Evolutionary conservation across 768 basidiomycete species (phyloP).

Genomic region (Rhodotorula diobovata): DNA sequence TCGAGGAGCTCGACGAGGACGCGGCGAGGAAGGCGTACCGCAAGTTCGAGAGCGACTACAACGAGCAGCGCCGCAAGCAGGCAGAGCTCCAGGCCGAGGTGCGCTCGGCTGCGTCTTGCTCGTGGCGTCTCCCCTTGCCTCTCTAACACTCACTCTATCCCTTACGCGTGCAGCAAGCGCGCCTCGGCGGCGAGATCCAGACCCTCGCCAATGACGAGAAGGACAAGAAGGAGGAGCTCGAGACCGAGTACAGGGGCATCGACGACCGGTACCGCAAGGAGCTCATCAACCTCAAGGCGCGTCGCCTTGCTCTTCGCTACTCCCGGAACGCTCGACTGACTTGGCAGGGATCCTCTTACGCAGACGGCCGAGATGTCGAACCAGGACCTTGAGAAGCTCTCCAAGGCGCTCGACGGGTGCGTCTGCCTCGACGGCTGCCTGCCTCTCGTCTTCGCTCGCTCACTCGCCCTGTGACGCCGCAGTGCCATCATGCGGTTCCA

Average conservation of each 20-base stretch:
- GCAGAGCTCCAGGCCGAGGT: constrained; percentile 67
- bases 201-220: constrained; percentile 65
- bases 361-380: constrained; percentile 98
- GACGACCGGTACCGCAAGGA: constrained; percentile 82
- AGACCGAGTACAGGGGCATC: constrained; percentile 76
- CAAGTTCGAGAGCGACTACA: constrained; percentile 77
- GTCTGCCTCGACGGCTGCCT: constrained; percentile 38
- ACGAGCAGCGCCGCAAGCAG: constrained; percentile 66
- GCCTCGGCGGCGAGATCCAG: constrained; percentile 74
- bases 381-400: constrained; percentile 93
- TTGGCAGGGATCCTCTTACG: background rate
- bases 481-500: constrained; percentile 99
- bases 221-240: constrained; percentile 62
- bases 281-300: constrained; percentile 87
- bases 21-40: constrained; percentile 75
- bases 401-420: constrained; percentile 92
- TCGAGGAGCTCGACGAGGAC: constrained; percentile 74
- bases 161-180: constrained; percentile 56
- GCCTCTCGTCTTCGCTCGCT: constrained; percentile 2
- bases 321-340: background rate
- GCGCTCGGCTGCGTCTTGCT: constrained; percentile 24
- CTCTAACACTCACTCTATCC: background rate
- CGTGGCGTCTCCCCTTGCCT: background rate
- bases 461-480: background rate
- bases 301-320: constrained; percentile 13